These are phyloP conservation scores for Emericellopsis atlantica DNA, from an alignment of 2,329 filamentous ascomycete genomes.

Conservation along the genomic window DNA sequence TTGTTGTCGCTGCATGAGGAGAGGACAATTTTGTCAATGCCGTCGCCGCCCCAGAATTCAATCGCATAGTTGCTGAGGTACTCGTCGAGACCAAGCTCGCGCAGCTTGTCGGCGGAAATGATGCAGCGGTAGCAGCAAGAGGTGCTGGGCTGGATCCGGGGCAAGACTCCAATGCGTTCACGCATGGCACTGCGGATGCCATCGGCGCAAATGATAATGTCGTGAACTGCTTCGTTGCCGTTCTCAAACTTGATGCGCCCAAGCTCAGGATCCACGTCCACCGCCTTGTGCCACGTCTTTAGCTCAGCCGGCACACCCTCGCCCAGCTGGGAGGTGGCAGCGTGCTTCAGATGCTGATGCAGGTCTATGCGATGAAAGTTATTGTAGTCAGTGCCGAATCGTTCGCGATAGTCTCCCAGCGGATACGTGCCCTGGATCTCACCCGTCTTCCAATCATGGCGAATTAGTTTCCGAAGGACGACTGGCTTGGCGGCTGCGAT, in stretches of 20 bases:
- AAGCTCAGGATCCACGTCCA: conserved; percentile 33
- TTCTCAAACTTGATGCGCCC: conserved; percentile 38
- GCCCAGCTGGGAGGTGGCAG: conserved; percentile 34
- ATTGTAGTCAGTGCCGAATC: conserved; percentile 48
- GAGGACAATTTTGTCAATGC: conserved; percentile 49
- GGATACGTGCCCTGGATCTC: conserved; percentile 45
- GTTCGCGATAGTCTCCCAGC: conserved; percentile 45
- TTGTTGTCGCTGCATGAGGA: conserved; percentile 50
- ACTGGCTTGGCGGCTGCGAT: no score
- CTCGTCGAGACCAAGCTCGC: conserved; percentile 40
- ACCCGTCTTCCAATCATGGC: conserved; percentile 33
- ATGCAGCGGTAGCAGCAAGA: conserved; percentile 49
- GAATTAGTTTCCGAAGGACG: no score
- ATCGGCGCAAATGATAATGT: conserved; percentile 46
- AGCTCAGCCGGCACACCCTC: conserved; percentile 36
- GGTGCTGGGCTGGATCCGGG: conserved; percentile 37
- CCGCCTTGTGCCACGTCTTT: conserved; percentile 37
- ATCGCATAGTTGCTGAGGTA: conserved; percentile 43
- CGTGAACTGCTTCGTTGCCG: conserved; percentile 30
- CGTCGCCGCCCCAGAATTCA: conserved; percentile 55
- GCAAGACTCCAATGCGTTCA: conserved; percentile 38
- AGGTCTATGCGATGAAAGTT: conserved; percentile 54
- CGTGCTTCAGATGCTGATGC: conserved; percentile 47
- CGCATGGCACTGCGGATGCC: conserved; percentile 49
- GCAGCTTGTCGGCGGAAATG: conserved; percentile 39